These are phyloP conservation scores for Pseudotulostoma volvatum DNA, from an alignment of 495 filamentous ascomycete species.

Conservation along the genomic window DNA sequence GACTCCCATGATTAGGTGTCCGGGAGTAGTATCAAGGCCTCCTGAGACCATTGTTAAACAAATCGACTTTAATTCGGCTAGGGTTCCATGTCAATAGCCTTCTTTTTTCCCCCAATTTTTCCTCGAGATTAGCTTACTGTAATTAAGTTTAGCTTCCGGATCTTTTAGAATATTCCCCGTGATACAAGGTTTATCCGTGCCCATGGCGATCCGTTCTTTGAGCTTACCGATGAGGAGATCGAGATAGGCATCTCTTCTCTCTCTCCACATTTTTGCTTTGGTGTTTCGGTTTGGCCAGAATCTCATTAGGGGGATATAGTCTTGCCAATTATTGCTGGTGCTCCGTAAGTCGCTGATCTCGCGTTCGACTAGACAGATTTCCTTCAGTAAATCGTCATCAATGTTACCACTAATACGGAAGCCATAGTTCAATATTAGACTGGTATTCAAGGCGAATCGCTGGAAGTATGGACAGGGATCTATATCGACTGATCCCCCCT, in stretches of 20 bases:
- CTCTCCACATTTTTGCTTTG: slow-evolving; percentile 37
- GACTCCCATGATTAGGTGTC: slow-evolving; percentile 54
- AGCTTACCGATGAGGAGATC: slow-evolving; percentile 41
- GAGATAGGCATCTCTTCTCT: slow-evolving; percentile 40
- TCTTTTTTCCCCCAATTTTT: too few relatives aligned
- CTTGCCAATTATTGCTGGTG: slow-evolving; percentile 55
- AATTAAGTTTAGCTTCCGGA: slow-evolving; percentile 43
- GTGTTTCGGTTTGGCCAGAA: slow-evolving; percentile 37
- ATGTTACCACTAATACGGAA: slow-evolving; percentile 43
- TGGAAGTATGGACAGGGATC: slow-evolving; percentile 52
- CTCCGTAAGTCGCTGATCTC: slow-evolving; percentile 46
- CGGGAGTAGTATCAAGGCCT: slow-evolving; percentile 52
- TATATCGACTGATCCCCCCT: slow-evolving; percentile 40
- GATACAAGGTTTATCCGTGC: slow-evolving; percentile 54
- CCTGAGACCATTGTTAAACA: slow-evolving; percentile 63
- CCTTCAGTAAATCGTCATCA: slow-evolving; percentile 39
- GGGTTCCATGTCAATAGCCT: slow-evolving; percentile 2
- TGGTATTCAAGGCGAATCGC: slow-evolving; percentile 50
- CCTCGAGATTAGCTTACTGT: slow-evolving; percentile 31
- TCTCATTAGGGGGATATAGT: slow-evolving; percentile 49
- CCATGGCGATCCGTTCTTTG: slow-evolving; percentile 40
- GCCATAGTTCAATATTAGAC: slow-evolving; percentile 50
- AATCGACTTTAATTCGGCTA: slow-evolving; percentile 54
- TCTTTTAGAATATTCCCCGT: slow-evolving; percentile 53
- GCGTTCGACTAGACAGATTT: slow-evolving; percentile 48